phyloP scores from a whole-genome alignment of 2,329 filamentous ascomycete species.

The Colletotrichum sp. region DNA sequence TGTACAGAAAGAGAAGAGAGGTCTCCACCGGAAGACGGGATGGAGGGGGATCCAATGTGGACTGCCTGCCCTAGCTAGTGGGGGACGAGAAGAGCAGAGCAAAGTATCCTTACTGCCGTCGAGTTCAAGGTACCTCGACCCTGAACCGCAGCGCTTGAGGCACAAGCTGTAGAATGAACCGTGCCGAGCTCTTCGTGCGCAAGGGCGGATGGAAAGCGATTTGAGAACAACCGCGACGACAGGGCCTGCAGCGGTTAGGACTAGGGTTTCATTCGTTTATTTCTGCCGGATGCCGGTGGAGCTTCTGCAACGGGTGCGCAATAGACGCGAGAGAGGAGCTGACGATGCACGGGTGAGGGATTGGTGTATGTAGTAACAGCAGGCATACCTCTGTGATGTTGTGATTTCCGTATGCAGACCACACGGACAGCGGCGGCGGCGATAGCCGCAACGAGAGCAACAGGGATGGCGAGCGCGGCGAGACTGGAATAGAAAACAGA shows the following conservation, averaged over 20 bases:
- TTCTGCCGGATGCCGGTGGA: slow-evolving; percentile 26
- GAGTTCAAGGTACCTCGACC: not conserved
- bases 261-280: slow-evolving; percentile 44
- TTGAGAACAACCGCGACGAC: slow-evolving; percentile 4
- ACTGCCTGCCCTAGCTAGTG: not conserved
- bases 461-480: slow-evolving; percentile 2
- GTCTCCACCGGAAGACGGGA: slow-evolving; percentile 39
- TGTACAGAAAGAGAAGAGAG: slow-evolving; percentile 5
- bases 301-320: not conserved
- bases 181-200: slow-evolving; percentile 30
- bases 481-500: not conserved
- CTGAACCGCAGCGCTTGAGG: slow-evolving; percentile 11
- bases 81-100: not conserved
- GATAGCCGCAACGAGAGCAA: not conserved
- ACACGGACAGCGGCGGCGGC: not conserved
- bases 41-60: slow-evolving; percentile 15
- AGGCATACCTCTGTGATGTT: not conserved
- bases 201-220: slow-evolving; percentile 25
- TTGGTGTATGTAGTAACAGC: not conserved
- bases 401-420: not conserved
- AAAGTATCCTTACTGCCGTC: not conserved
- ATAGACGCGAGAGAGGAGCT: slow-evolving; percentile 19
- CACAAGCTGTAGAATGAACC: slow-evolving; percentile 43
- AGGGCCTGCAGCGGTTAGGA: slow-evolving; percentile 41
- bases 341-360: not conserved